A percentile compares a stretch with the other conserved stretches of the same genome.
These are phyloP conservation scores for Periconia sp. DNA, from an alignment of 2,329 filamentous ascomycete genomes.

Conservation along the genomic window DNA sequence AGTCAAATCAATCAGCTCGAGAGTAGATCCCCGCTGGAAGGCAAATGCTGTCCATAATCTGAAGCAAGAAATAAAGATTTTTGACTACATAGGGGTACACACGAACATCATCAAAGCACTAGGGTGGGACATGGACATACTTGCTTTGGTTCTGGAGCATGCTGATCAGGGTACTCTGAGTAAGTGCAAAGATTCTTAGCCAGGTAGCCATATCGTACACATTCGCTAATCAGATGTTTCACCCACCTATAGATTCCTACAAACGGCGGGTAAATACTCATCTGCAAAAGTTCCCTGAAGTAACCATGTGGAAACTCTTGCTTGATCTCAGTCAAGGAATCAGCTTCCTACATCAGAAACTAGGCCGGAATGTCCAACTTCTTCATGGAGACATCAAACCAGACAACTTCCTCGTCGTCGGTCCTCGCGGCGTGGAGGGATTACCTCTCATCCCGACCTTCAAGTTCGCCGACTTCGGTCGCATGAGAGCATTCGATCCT, in stretches of 20 bases:
- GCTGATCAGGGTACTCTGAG: constrained; percentile 19
- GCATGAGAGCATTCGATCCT: constrained; percentile 8
- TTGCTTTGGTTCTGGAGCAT: constrained; percentile 21
- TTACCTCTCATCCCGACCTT: constrained; percentile 23
- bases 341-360: constrained; percentile 21
- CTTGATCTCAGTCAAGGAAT: constrained; percentile 24
- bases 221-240: neutral
- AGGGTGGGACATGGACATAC: constrained; percentile 5
- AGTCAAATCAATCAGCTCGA: neutral
- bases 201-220: neutral
- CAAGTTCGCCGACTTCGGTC: constrained; percentile 25
- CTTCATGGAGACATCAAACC: constrained; percentile 91
- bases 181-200: neutral
- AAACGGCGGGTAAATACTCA: neutral
- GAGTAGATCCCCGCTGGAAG: neutral
- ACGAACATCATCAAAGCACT: constrained; percentile 15
- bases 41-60: neutral
- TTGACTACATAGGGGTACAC: constrained; percentile 1
- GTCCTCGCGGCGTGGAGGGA: neutral
- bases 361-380: constrained; percentile 40
- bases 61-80: neutral
- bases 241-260: constrained; percentile 6
- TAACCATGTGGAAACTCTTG: constrained; percentile 29
- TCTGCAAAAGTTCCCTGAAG: constrained; percentile 13
- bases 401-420: constrained; percentile 80